Base-by-base conservation (phyloP, 108 stramenopile species). In the Pinguiococcus pyrenoidosus region DNA sequence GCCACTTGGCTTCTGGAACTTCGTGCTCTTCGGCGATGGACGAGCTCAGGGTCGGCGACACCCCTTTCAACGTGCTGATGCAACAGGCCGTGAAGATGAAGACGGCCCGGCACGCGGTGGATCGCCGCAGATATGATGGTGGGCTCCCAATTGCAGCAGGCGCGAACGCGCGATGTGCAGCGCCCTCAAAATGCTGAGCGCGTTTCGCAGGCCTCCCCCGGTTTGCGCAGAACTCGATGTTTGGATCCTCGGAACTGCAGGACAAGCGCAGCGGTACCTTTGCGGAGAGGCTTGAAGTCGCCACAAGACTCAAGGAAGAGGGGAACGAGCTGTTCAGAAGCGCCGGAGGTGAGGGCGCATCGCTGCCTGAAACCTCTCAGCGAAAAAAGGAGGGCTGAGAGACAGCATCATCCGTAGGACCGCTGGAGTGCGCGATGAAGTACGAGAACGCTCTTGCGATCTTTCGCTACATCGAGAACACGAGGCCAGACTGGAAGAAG, bases 21-120 rank as follows among this genome's bases (percentile, higher is more conserved):
- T n/a, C n/a, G n/a, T n/a, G n/a, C n/a, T n/a, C n/a, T n/a, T n/a
- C n/a, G n/a, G n/a, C n/a, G n/a, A n/a, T n/a, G n/a, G n/a, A n/a
- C n/a, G n/a, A n/a, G n/a, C n/a, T n/a, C n/a, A n/a, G n/a, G n/a
- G n/a, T n/a, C n/a, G n/a, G n/a, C n/a, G n/a, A n/a, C n/a, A 73
- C 72, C 26, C 69, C 72, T 8, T 62, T 74, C 44, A 36, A 46
- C 2, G 65, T 70, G 34, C 43, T 70, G 13, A 62, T 74, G 65
- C 59, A 74, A 14, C 56, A 62, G 56, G 72, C 72, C 8, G 72
- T 70, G 1, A 74, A 70, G 60, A 41, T 74, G 42, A 74, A 70
- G 41, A 52, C 40, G 2, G 34, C 50, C 8, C 38, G 56, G 33
- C 21, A 42, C 4, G 16, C 36, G 2, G 39, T 49, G 10, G 37